A percentile compares a stretch with the other conserved stretches of the same genome.
Conservation (phyloP, 768 basidiomycete species). For the Leucocoprinus leucothites region DNA sequence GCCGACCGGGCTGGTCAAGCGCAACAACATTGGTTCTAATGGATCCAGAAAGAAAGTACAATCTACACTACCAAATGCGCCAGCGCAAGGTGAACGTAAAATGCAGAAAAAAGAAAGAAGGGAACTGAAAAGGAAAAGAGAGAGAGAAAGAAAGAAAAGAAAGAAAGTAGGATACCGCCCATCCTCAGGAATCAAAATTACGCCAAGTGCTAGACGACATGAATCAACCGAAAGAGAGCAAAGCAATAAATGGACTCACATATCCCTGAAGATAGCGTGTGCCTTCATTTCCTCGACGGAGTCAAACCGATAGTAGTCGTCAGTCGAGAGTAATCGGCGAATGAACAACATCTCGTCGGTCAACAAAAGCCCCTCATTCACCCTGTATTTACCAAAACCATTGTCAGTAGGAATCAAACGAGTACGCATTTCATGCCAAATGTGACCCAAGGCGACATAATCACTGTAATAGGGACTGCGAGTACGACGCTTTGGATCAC, state of each 20-base stretch:
- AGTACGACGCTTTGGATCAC: background rate
- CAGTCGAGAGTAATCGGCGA: background rate
- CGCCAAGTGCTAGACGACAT: background rate
- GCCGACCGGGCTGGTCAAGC: background rate
- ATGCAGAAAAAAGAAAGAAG: background rate
- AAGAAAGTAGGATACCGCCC: background rate
- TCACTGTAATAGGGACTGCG: background rate
- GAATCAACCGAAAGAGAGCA: background rate
- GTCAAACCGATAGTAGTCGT: background rate
- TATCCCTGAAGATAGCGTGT: background rate
- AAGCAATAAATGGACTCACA: background rate
- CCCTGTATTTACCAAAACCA: background rate
- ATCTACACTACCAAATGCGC: background rate
- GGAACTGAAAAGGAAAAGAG: background rate
- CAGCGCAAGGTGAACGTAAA: too few species aligned
- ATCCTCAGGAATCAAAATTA: background rate
- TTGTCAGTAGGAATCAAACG: background rate
- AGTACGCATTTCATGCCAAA: slow-evolving; percentile 7
- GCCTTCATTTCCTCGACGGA: background rate
- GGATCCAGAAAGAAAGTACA: background rate
- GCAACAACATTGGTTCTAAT: background rate
- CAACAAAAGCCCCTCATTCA: background rate
- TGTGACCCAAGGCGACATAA: background rate
- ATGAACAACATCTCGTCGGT: background rate
- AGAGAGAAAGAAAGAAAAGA: background rate